Evolutionary conservation across 75 land plant genomes (phyloP).

Genomic region (Adiantum capillusveneris): DNA sequence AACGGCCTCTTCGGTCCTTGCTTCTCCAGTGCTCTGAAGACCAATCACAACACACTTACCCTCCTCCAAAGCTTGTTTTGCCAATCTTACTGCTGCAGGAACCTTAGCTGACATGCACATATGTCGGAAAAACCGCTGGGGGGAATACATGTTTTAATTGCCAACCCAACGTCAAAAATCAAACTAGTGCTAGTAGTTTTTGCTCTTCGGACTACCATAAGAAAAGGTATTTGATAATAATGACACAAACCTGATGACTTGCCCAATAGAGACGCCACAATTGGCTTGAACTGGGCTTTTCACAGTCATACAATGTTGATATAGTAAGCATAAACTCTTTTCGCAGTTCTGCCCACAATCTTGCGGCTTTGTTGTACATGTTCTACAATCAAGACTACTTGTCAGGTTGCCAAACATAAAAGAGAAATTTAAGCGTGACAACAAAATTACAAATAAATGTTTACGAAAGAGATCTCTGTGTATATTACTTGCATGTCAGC

Average conservation of each 20-base stretch:
- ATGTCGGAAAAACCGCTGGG: conserved; percentile 90
- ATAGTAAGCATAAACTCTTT: conserved; percentile 73
- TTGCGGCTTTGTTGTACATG: conserved; percentile 71
- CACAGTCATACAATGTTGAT: conserved; percentile 43
- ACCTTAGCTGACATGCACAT: conserved; percentile 99
- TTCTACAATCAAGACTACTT: conserved; percentile 26
- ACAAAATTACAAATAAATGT: neutral
- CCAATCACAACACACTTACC: conserved; percentile 93
- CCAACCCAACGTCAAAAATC: too few relatives aligned
- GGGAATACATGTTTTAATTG: neutral
- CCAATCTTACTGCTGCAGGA: conserved; percentile 68
- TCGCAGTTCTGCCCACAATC: conserved; percentile 80
- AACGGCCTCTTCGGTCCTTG: conserved; percentile 95
- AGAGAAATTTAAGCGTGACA: too few relatives aligned
- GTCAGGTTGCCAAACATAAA: too few relatives aligned
- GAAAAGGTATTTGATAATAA: too few relatives aligned
- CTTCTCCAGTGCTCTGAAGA: conserved; percentile 97
- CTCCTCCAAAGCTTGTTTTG: conserved; percentile 75
- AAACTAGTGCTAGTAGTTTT: too few relatives aligned
- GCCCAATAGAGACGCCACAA: conserved; percentile 95
- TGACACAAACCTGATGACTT: conserved; percentile 99
- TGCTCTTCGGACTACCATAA: too few relatives aligned
- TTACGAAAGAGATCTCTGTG: neutral
- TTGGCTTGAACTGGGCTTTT: conserved; percentile 57
- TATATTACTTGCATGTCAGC: conserved; percentile 60